Percentiles rank a stretch among this genome's conserved stretches.
Conservation (phyloP, 331 rosid species). For the Spiraea crenata region DNA sequence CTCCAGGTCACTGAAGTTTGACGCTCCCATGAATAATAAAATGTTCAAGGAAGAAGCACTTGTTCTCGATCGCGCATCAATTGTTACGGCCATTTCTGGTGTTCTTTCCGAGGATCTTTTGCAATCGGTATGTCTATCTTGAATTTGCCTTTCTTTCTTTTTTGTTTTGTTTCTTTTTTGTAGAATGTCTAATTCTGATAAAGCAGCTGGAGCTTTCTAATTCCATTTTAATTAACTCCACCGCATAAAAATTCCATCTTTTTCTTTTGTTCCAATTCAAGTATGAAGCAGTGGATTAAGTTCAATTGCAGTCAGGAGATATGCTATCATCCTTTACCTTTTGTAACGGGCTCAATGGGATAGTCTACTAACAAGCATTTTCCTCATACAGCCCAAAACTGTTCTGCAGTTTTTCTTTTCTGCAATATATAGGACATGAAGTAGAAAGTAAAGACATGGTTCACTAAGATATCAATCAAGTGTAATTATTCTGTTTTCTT, state of each 20-base stretch:
- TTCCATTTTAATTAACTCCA: not conserved
- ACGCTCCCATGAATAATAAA: slow-evolving; percentile 41
- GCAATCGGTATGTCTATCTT: slow-evolving; percentile 56
- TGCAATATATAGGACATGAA: no score
- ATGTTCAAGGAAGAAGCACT: slow-evolving; percentile 13
- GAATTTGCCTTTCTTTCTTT: not conserved
- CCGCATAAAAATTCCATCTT: not conserved
- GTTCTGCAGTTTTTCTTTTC: no score
- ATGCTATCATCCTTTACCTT: not conserved
- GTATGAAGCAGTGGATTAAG: not conserved
- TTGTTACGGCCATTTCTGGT: slow-evolving; percentile 39
- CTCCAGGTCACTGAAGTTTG: slow-evolving; percentile 55
- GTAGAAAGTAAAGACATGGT: no score
- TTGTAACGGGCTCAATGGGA: not conserved
- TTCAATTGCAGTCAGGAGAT: not conserved
- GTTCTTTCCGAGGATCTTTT: slow-evolving; percentile 58
- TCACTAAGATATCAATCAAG: no score
- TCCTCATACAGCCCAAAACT: no score
- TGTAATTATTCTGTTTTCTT: no score
- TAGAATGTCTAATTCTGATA: not conserved
- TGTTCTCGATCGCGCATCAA: slow-evolving; percentile 24
- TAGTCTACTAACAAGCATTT: not conserved
- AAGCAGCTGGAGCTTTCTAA: not conserved
- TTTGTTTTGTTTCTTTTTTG: not conserved
- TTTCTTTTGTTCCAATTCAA: not conserved